Conservation (phyloP, 23 red algal species). For the Chondrus crispus region DNA sequence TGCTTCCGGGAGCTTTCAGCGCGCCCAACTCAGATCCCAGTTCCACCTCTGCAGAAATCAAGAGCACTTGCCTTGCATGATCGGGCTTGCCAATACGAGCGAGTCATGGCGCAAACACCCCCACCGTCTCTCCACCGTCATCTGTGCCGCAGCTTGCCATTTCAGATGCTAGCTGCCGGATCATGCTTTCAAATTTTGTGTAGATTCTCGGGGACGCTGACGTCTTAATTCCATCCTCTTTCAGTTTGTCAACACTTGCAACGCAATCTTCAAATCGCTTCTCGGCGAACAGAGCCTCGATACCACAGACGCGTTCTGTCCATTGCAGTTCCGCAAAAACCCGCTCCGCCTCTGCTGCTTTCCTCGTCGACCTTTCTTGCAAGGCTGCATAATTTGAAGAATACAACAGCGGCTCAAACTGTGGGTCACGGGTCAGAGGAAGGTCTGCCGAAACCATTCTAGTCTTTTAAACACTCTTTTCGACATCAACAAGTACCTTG, state of each 20-base stretch:
- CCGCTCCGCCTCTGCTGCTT: slow-evolving; percentile 18
- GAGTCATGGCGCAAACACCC: slow-evolving; percentile 4
- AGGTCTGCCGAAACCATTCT: slow-evolving; percentile 7
- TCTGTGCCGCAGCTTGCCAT: slow-evolving; percentile 3
- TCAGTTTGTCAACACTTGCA: background rate
- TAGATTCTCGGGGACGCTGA: background rate
- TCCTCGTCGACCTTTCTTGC: background rate
- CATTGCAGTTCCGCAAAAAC: slow-evolving; percentile 14
- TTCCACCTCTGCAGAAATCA: slow-evolving; percentile 17
- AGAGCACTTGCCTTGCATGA: slow-evolving; percentile 11
- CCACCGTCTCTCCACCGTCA: slow-evolving; percentile 1
- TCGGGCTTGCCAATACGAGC: slow-evolving; percentile 5
- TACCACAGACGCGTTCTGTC: slow-evolving; percentile 46
- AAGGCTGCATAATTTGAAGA: background rate
- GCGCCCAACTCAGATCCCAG: slow-evolving; percentile 22
- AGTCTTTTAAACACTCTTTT: slow-evolving; percentile 18
- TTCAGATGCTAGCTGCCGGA: slow-evolving; percentile 19
- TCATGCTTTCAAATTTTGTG: slow-evolving; percentile 3
- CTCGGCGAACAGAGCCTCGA: slow-evolving; percentile 31
- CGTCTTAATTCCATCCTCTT: background rate
- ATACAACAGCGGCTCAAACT: slow-evolving; percentile 33
- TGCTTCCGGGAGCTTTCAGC: background rate
- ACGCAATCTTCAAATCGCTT: slow-evolving; percentile 51
- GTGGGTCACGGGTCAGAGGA: slow-evolving; percentile 3
- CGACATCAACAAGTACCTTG: slow-evolving; percentile 10